A percentile compares a stretch with the other conserved stretches of the same genome.
phyloP scores from a whole-genome alignment of 306 rosid genomes.

The Oemleria cerasiformis region DNA sequence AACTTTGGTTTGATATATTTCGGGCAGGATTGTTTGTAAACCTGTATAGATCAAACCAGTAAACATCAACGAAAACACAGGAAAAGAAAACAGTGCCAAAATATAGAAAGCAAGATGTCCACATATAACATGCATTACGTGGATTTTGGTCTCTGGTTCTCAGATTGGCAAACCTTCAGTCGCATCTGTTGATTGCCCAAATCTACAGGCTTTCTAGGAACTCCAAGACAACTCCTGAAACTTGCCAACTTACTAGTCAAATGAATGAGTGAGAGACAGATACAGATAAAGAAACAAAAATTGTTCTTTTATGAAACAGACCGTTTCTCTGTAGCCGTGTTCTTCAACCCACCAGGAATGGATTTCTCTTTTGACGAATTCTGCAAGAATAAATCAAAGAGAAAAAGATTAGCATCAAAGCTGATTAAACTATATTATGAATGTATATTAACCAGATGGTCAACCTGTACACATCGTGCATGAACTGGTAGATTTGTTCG shows the following conservation, averaged over 20 bases:
- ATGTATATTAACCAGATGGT: neutral
- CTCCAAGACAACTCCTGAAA: slow-evolving; percentile 17
- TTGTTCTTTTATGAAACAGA: slow-evolving; percentile 1
- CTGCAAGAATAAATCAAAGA: slow-evolving; percentile 1
- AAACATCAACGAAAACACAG: neutral
- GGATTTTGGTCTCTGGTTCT: slow-evolving; percentile 19
- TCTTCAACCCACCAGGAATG: slow-evolving; percentile 12
- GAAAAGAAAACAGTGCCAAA: neutral
- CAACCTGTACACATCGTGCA: slow-evolving; percentile 26
- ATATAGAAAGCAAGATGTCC: neutral
- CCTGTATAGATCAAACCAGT: slow-evolving; percentile 16
- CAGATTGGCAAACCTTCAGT: slow-evolving; percentile 4
- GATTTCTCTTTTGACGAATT: slow-evolving; percentile 3
- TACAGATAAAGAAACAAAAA: neutral
- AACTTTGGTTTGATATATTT: slow-evolving; percentile 9
- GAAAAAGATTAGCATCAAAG: neutral
- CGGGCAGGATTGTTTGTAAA: slow-evolving; percentile 1
- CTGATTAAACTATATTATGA: neutral
- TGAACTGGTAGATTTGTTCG: slow-evolving; percentile 11
- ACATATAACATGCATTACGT: slow-evolving; percentile 7
- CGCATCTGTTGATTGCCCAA: neutral
- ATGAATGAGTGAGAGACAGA: neutral
- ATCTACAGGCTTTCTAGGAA: slow-evolving; percentile 5
- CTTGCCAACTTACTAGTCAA: neutral
- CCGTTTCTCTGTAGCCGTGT: slow-evolving; percentile 19